Base-by-base conservation (phyloP, 352 stramenopile genomes). In the Pythium volutum region DNA sequence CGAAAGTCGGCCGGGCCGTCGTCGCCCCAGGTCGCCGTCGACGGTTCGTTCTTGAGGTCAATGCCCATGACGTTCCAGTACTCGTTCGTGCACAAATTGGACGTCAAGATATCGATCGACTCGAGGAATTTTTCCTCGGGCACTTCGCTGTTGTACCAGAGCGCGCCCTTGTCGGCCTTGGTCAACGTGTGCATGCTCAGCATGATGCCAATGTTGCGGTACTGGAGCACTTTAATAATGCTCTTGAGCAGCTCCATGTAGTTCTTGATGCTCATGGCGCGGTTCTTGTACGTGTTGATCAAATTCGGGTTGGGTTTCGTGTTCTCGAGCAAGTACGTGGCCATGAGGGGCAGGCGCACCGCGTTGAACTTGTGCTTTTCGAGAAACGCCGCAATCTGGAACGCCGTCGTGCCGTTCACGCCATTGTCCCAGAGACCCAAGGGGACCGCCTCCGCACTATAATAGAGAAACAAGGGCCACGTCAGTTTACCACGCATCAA, bases 1-100 rank as follows among this genome's bases (percentile, higher is more conserved):
- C 70, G 66, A 45, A 90, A 88, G 47, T 90, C 80, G n/a, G 65
- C 75, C 25, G 67, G 59, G 0, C 64, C 20, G 42, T 65, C 71
- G 27, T 81, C 73, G 3, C 78, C 77, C 81, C 77, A 91, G 29
- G 76, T 86, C 12, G 57, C 76, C 14, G 79, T 43, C 20, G 59
- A 76, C 26, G 75, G 68, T 34, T 89, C 78, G 55, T 87, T 91
- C 69, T 88, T 87, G 31, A 91, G 68, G 51, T 92, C 79, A 23
- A 92, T 60, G 26, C 79, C 78, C n/a, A 92, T 77, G 39, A 92
- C 64, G 62, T 90, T 90, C 76, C 78, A 92, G 65, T 87, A 92
- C 36, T 75, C 70, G 15, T 74, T 68, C 16, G 49, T 72, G 65
- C 82, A 90, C 22, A 90, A 51, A 20, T 70, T 63, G 25, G 66